phyloP scores from a whole-genome alignment of 306 rosid species.

The Prunus mume region DNA sequence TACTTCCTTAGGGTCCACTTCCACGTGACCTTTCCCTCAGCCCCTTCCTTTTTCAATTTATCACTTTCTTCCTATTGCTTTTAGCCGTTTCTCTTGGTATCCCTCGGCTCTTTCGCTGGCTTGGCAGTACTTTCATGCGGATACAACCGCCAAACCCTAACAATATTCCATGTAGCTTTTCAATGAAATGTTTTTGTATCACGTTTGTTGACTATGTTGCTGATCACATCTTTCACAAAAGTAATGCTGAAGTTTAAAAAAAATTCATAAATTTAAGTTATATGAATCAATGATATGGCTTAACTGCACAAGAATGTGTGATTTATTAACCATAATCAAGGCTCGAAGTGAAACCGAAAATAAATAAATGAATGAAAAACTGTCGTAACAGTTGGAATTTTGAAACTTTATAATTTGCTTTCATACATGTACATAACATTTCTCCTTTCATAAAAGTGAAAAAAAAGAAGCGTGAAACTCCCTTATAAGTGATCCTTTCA shows the following conservation, averaged over 20 bases:
- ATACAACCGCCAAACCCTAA: conserved; percentile 16
- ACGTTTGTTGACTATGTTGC: not conserved
- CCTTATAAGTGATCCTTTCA: too few species aligned
- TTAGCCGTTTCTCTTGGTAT: conserved; percentile 10
- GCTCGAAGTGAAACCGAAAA: not conserved
- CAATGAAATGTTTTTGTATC: not conserved
- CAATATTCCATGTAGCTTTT: not conserved
- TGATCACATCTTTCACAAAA: not conserved
- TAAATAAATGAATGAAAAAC: not conserved
- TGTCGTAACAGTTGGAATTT: not conserved
- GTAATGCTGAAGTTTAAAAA: not conserved
- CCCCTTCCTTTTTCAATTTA: not conserved
- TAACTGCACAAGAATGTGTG: not conserved
- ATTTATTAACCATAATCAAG: not conserved
- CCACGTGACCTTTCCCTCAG: conserved; percentile 10
- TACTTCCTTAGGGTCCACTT: conserved; percentile 10
- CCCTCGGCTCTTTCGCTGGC: not conserved
- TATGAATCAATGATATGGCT: not conserved
- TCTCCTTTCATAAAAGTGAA: not conserved
- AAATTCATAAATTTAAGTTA: not conserved
- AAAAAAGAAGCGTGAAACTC: not conserved
- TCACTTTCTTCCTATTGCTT: not conserved
- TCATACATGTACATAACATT: not conserved
- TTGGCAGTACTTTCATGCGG: conserved; percentile 8
- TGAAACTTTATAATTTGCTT: not conserved